Evolutionary conservation across 208 protist genomes (phyloP).

Genomic region (Tritrichomonas musculus): DNA sequence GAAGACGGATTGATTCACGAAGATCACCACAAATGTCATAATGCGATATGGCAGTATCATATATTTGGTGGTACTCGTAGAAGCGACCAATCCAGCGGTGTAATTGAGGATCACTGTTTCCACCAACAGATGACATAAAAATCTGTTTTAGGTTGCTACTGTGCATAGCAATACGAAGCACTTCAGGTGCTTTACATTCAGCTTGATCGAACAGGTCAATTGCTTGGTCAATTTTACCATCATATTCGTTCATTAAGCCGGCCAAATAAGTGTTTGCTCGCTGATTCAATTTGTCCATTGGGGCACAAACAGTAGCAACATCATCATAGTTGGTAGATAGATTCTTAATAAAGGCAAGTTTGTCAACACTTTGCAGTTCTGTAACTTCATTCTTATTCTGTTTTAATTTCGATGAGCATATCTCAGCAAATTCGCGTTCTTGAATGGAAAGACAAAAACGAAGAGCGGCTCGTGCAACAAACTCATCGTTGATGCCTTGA

Average conservation of each 20-base stretch:
- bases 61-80: neutral
- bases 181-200: neutral
- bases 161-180: neutral
- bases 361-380: neutral
- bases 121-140: neutral
- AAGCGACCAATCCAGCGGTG: neutral
- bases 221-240: neutral
- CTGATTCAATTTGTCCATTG: neutral
- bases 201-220: neutral
- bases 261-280: neutral
- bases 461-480: neutral
- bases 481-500: neutral
- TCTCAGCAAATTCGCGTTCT: neutral
- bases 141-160: neutral
- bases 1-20: neutral
- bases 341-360: neutral
- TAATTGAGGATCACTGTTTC: neutral
- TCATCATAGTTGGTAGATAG: neutral
- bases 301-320: neutral
- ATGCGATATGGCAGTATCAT: neutral
- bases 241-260: neutral
- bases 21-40: neutral
- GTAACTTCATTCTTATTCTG: neutral
- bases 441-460: neutral
- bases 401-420: neutral